Evolutionary conservation across 208 protist genomes (phyloP).

Genomic region (Plasmodiophora brassicae): DNA sequence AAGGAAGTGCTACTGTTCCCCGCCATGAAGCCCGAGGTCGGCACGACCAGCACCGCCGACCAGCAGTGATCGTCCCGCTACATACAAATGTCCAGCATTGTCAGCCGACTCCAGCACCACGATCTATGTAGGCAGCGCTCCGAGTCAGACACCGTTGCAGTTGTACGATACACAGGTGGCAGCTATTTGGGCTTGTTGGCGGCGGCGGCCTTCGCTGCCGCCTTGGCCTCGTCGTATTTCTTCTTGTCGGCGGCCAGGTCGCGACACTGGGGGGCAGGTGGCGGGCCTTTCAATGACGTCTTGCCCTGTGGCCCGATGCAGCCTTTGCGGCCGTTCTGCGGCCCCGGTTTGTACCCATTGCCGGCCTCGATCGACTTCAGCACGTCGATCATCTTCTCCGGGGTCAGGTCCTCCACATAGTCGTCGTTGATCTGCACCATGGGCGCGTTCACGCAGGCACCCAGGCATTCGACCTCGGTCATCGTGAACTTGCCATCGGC

Average conservation of each 20-base stretch:
- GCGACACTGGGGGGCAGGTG: constrained; percentile 42
- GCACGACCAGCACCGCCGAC: no score
- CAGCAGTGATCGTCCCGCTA: no score
- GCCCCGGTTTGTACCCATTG: constrained; percentile 57
- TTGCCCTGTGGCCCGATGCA: constrained; percentile 57
- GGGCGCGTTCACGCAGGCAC: constrained; percentile 76
- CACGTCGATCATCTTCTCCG: constrained; percentile 49
- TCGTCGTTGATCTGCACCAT: constrained; percentile 71
- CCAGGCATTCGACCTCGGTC: constrained; percentile 74
- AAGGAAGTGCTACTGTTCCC: constrained; percentile 88
- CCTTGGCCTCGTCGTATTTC: constrained; percentile 14
- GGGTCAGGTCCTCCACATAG: constrained; percentile 60
- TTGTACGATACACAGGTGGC: no score
- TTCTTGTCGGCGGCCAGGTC: constrained; percentile 31
- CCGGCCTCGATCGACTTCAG: constrained; percentile 57
- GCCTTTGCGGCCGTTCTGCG: constrained; percentile 59
- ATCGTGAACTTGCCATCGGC: constrained; percentile 68
- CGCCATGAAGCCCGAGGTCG: constrained; percentile 72
- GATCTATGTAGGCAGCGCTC: no score
- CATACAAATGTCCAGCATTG: no score
- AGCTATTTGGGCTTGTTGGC: no score
- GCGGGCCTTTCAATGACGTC: constrained; percentile 51
- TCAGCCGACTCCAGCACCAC: no score
- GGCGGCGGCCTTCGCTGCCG: not conserved
- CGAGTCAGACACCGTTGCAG: no score